Evolutionary conservation across 805 yeast genomes (phyloP).

Genomic region (Candida broadrunensis): DNA sequence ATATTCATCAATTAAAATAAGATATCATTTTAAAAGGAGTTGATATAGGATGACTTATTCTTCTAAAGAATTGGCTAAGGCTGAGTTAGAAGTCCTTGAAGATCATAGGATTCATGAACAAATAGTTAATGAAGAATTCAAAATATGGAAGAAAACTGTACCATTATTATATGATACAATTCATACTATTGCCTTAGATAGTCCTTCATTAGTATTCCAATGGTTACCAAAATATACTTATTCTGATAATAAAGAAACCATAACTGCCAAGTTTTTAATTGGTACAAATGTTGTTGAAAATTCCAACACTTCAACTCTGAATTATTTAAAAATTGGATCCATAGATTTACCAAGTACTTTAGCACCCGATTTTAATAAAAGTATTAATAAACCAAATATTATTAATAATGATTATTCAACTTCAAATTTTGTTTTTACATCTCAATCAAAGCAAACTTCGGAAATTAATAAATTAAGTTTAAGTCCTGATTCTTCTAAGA

Average conservation of each 20-base stretch:
- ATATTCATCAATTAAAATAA: too few relatives aligned
- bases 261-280: conserved; percentile 37
- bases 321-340: conserved; percentile 44
- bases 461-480: conserved; percentile 64
- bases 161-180: conserved; percentile 75
- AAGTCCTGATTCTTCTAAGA: conserved; percentile 45
- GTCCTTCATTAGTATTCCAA: conserved; percentile 70
- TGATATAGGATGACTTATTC: conserved; percentile 10
- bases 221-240: conserved; percentile 54
- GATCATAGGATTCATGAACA: conserved; percentile 60
- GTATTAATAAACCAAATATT: conserved; percentile 19
- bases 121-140: conserved; percentile 69
- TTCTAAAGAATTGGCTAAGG: conserved; percentile 17
- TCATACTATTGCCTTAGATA: conserved; percentile 62
- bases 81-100: conserved; percentile 33
- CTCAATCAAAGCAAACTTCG: conserved; percentile 60
- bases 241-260: conserved; percentile 25
- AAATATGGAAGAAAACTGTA: conserved; percentile 79
- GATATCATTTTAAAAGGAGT: too few relatives aligned
- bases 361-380: conserved; percentile 27
- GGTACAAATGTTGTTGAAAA: conserved; percentile 48
- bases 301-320: conserved; percentile 36
- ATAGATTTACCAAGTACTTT: conserved; percentile 51
- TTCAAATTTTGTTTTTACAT: conserved; percentile 40
- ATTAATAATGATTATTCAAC: conserved; percentile 16